Percentiles rank a stretch among this genome's conserved stretches.
Evolutionary conservation across 75 land plant species (phyloP).

Genomic region (Sequoiadendron giganteum): DNA sequence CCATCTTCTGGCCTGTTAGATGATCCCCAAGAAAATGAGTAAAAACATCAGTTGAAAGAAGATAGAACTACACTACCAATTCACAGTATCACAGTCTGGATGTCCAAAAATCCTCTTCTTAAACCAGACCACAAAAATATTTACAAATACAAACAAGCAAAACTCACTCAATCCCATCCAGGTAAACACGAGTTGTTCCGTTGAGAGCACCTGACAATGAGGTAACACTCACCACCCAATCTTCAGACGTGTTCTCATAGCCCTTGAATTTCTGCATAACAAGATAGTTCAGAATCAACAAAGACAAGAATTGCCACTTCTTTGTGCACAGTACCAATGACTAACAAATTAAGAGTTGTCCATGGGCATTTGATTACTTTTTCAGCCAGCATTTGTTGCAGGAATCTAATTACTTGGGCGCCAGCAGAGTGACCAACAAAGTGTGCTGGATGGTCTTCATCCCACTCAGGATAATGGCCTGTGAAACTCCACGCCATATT

Average conservation of each 20-base stretch:
- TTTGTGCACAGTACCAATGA: conserved; percentile 1
- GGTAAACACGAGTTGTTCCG: conserved; percentile 89
- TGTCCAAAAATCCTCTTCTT: background rate
- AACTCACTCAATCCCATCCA: conserved; percentile 94
- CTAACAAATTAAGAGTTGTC: background rate
- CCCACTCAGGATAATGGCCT: conserved; percentile 93
- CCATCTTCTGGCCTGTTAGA: conserved; percentile 84
- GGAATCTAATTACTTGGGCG: conserved; percentile 81
- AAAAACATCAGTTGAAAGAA: background rate
- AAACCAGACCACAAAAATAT: background rate
- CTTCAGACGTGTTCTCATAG: conserved; percentile 62
- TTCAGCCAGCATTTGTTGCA: conserved; percentile 96
- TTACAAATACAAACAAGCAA: background rate
- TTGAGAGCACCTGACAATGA: conserved; percentile 91
- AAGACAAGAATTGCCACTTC: background rate
- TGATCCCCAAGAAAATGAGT: background rate
- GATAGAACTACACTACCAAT: background rate
- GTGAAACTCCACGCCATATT: conserved; percentile 14
- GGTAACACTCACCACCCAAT: conserved; percentile 92
- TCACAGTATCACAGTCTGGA: background rate
- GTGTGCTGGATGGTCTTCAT: conserved; percentile 89
- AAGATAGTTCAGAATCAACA: conserved; percentile 5
- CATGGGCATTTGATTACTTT: conserved; percentile 45
- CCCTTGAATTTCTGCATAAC: conserved; percentile 72
- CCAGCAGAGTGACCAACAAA: conserved; percentile 98